A percentile compares a stretch with the other conserved stretches of the same genome.
Conservation (phyloP, 2,329 filamentous ascomycete genomes). For the Aspergillus nomiae region DNA sequence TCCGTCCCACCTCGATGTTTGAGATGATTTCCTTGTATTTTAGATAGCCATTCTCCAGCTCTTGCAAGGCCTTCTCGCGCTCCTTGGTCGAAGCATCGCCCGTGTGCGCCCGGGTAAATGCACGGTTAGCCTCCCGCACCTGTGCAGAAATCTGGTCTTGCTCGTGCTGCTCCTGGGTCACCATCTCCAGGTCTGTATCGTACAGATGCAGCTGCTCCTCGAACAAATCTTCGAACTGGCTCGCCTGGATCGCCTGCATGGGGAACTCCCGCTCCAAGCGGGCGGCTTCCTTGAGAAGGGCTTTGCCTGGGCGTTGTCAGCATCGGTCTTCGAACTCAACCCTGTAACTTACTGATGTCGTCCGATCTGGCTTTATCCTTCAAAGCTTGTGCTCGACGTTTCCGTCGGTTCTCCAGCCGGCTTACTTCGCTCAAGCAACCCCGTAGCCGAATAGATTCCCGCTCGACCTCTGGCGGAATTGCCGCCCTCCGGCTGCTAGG, state of each 20-base stretch:
- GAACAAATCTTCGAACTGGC: conserved; percentile 91
- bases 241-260: conserved; percentile 79
- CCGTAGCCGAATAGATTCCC: conserved; percentile 74
- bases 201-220: conserved; percentile 80
- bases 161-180: conserved; percentile 71
- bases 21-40: conserved; percentile 96
- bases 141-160: conserved; percentile 72
- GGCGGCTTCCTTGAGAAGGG: conserved; percentile 79
- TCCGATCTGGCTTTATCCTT: conserved; percentile 80
- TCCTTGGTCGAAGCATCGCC: conserved; percentile 70
- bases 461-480: conserved; percentile 78
- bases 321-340: background rate
- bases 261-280: conserved; percentile 84
- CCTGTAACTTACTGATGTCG: conserved; percentile 68
- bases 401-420: conserved; percentile 76
- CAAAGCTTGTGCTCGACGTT: conserved; percentile 76
- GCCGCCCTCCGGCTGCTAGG: conserved; percentile 79
- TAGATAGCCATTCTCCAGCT: conserved; percentile 85
- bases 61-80: conserved; percentile 83
- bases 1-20: conserved; percentile 86
- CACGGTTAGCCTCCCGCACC: conserved; percentile 73
- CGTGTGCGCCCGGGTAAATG: conserved; percentile 72
- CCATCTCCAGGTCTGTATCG: conserved; percentile 71
- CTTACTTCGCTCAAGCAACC: conserved; percentile 81
- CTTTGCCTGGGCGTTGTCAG: conserved; percentile 55